Evolutionary conservation across 2,329 filamentous ascomycete genomes (phyloP), one percentile per base, ranked within the genome.

Genomic region (Aureobasidium sp.): DNA sequence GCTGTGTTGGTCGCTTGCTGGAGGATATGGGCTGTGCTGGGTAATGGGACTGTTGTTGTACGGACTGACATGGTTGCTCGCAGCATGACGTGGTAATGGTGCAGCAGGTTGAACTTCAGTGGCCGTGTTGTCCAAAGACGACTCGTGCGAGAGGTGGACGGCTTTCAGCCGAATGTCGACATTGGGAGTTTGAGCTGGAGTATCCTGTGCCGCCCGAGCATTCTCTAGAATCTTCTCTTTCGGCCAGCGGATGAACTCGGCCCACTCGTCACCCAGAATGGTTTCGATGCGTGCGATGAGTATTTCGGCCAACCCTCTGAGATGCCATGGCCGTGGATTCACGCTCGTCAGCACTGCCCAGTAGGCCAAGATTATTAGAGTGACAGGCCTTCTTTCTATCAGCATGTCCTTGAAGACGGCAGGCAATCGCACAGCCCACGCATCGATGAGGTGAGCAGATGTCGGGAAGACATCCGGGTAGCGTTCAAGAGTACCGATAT

Each of bases 331-430:
- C 3, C 42, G 21, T 14, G 52, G 42, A 5, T 41, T 40, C 1
- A 49, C 29, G 19, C 34, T 40, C 42, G 41, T 49, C 30, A 54
- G 16, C 1, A 44, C 52, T 14, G 41, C 52, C 32, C 41, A 54
- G 25, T 54, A 49, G 14, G 41, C 42, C 17, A 54, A 21, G 25
- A 54, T 54, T 6, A 54, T 42, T 10, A 54, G 35, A 16, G 52
- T 34, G 5, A 54, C 27, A 6, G 52, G 52, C 12, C 21, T 41
- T 21, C 52, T 21, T 27, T 49, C 35, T 3, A 37, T 6, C 24
- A 54, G 25, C 52, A 54, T 48, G 17, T 48, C 42, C 12, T 38
- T 53, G 17, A 44, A 38, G 12, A 22, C 30, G 6, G 22, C 0
- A 7, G 39, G 30, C 6, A 54, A 10, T 8, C n/a, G n/a, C 2